phyloP scores from a whole-genome alignment of 2,329 filamentous ascomycete genomes.

The Cladobotryum mycophilum region DNA sequence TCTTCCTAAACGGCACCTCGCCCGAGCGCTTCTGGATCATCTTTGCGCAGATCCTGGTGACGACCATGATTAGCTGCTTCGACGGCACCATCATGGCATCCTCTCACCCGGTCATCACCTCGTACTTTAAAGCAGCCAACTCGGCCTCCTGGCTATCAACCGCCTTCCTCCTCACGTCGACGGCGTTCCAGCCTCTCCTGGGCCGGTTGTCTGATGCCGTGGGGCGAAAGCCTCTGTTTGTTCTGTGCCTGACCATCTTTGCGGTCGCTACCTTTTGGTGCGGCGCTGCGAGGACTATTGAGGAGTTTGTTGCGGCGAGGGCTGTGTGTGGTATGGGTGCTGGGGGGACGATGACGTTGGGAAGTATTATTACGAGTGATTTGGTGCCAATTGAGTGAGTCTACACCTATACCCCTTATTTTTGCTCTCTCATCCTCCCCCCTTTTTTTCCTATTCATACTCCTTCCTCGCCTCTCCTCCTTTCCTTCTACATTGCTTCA shows the following conservation, averaged over 20 bases:
- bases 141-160: constrained; percentile 79
- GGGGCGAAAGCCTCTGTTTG: constrained; percentile 60
- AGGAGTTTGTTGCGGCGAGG: constrained; percentile 63
- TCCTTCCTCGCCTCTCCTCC: too few species aligned
- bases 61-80: constrained; percentile 42
- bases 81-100: constrained; percentile 79
- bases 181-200: constrained; percentile 68
- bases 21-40: constrained; percentile 54
- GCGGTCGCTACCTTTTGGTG: constrained; percentile 62
- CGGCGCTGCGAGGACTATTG: constrained; percentile 58
- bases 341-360: constrained; percentile 63
- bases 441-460: too few species aligned
- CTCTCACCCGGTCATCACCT: constrained; percentile 74
- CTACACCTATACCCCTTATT: too few species aligned
- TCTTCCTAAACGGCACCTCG: constrained; percentile 41
- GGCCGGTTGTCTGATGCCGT: constrained; percentile 69
- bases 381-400: constrained; percentile 64
- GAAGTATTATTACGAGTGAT: constrained; percentile 65
- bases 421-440: too few species aligned
- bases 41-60: constrained; percentile 51
- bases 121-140: constrained; percentile 71
- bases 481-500: too few species aligned
- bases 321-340: constrained; percentile 68
- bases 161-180: constrained; percentile 69
- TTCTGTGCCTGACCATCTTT: constrained; percentile 59